Evolutionary conservation across 306 rosid species (phyloP).

Genomic region (Arachis hypogaea): DNA sequence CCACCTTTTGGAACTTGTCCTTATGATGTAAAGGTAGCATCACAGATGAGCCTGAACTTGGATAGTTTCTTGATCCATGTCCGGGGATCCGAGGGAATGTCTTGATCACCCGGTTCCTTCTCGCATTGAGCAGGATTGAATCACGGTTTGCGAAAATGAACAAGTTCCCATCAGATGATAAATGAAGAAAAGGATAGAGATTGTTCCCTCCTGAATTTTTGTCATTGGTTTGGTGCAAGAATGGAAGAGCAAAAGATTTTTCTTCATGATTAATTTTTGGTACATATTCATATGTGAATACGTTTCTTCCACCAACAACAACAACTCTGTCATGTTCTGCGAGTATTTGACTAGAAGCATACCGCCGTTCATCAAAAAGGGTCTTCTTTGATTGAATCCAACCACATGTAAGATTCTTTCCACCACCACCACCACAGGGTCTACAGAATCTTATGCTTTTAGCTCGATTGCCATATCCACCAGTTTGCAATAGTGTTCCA

Average conservation of each 20-base stretch:
- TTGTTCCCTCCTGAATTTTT: constrained; percentile 52
- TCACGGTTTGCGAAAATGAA: constrained; percentile 78
- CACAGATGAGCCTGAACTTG: constrained; percentile 79
- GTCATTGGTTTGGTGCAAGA: constrained; percentile 60
- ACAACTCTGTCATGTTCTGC: constrained; percentile 59
- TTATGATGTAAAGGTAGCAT: constrained; percentile 72
- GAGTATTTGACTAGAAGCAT: constrained; percentile 63
- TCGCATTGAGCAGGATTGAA: constrained; percentile 63
- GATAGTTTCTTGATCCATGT: constrained; percentile 69
- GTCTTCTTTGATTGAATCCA: constrained; percentile 52
- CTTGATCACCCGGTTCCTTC: constrained; percentile 59
- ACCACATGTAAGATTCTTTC: constrained; percentile 48
- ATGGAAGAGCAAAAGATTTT: constrained; percentile 56
- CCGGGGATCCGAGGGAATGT: constrained; percentile 77
- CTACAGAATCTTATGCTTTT: constrained; percentile 48
- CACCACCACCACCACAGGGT: constrained; percentile 44
- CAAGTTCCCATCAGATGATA: constrained; percentile 72
- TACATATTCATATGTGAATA: constrained; percentile 63
- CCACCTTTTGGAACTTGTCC: constrained; percentile 53
- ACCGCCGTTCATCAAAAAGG: constrained; percentile 67
- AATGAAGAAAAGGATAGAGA: constrained; percentile 83
- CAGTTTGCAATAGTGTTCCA: constrained; percentile 70
- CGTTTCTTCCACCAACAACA: constrained; percentile 75
- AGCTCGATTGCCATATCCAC: constrained; percentile 62
- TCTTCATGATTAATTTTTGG: constrained; percentile 53